These are phyloP conservation scores for Agaricus blazei DNA, from an alignment of 768 basidiomycete genomes.

Conservation along the genomic window DNA sequence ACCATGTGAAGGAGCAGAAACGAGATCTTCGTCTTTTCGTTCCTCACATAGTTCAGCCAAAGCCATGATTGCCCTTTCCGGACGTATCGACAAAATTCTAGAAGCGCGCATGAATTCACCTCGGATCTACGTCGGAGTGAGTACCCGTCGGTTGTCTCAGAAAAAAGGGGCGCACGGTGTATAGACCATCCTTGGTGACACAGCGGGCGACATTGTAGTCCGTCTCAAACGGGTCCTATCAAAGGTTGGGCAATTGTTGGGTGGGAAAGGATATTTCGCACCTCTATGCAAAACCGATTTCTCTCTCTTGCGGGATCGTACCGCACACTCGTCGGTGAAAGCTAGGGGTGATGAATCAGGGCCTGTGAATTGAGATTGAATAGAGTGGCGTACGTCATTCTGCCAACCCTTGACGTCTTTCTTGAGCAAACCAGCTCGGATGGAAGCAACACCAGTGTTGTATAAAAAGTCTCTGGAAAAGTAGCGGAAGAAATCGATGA, in stretches of 20 bases:
- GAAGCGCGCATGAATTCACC: slow-evolving; percentile 98
- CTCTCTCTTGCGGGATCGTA: slow-evolving; percentile 77
- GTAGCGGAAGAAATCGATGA: slow-evolving; percentile 98
- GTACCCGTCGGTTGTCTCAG: background rate
- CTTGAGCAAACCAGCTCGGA: slow-evolving; percentile 81
- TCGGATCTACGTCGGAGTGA: slow-evolving; percentile 61
- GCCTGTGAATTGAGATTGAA: background rate
- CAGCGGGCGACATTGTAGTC: slow-evolving; percentile 96
- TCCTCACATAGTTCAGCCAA: slow-evolving; percentile 92
- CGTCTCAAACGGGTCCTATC: slow-evolving; percentile 92
- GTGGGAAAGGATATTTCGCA: slow-evolving; percentile 24
- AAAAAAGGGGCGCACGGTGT: slow-evolving; percentile 56
- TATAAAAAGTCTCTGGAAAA: slow-evolving; percentile 92
- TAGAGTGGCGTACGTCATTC: slow-evolving; percentile 63
- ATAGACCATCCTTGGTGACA: slow-evolving; percentile 93
- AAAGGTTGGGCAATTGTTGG: background rate
- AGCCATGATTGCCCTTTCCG: slow-evolving; percentile 75
- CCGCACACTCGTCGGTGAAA: slow-evolving; percentile 37
- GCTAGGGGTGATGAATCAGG: slow-evolving; percentile 22
- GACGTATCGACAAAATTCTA: slow-evolving; percentile 73
- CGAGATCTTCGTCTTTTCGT: slow-evolving; percentile 62
- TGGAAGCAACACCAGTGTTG: slow-evolving; percentile 86
- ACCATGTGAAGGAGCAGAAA: slow-evolving; percentile 41
- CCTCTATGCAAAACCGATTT: slow-evolving; percentile 95
- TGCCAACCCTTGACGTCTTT: slow-evolving; percentile 96